Evolutionary conservation across 1,139 yeast genomes (phyloP), one percentile per base, ranked within the genome.

Genomic region (Saccharomycopsis hybrid): DNA sequence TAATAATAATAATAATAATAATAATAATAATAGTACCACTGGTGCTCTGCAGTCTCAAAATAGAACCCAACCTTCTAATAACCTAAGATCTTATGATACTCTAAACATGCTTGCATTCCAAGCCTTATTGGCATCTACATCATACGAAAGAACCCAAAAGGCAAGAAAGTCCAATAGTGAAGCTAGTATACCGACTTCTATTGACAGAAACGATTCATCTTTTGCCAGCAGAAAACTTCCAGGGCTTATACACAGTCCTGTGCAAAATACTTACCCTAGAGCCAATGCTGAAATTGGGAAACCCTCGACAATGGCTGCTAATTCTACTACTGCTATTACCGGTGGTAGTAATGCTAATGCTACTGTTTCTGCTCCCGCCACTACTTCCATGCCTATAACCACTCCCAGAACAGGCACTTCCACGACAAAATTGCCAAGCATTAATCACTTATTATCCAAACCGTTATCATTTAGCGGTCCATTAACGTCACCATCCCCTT

Each of bases 61-160:
- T 18, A 25, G n/a, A 28, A 11, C 9, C 32, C 9, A 32, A n/a
- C 9, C 3, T 8, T 18, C 40, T n/a, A 36, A 30, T 28, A 33
- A 24, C n/a, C n/a, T 44, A 18, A 43, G 48, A 28, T 38, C 45
- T 2, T 50, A 38, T 29, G 55, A 52, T 38, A 50, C 55, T 1
- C 44, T 52, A 27, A 52, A 50, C 27, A 52, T 52, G 55, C 41
- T 52, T 11, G 55, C 55, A n/a, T 47, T 52, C 9, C 53, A 50
- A 42, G 55, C 55, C 18, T 27, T 50, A n/a, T 27, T 49, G 27
- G 49, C 44, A 28, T 36, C 48, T 8, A 33, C 54, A 5, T 49
- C 52, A 9, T 51, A 50, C 28, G 54, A 51, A 37, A 29, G 54
- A 35, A 44, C 44, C 9, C 44, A 27, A n/a, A 49, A 46, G 44